Evolutionary conservation across 345 rosid species (phyloP).

Genomic region (Capsella bursapastoris): DNA sequence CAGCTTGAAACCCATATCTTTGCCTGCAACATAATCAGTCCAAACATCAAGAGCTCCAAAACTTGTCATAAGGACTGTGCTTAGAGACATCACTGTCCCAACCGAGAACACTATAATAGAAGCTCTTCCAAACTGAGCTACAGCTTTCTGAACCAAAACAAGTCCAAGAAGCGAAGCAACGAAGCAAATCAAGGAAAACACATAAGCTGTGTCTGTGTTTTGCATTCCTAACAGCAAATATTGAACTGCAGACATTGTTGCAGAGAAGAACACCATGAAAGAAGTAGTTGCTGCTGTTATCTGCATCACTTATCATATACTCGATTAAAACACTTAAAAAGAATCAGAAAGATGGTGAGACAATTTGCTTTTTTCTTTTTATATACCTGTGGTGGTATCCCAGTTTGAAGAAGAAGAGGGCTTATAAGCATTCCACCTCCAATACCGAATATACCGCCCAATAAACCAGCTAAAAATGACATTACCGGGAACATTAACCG

Average conservation of each 20-base stretch:
- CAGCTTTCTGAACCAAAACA: constrained; percentile 64
- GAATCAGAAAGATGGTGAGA: not conserved
- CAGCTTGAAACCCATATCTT: constrained; percentile 71
- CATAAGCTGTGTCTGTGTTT: constrained; percentile 54
- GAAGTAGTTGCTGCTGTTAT: constrained; percentile 69
- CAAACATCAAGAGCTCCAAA: constrained; percentile 71
- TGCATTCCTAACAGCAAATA: constrained; percentile 77
- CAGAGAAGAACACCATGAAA: constrained; percentile 50
- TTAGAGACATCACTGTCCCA: constrained; percentile 69
- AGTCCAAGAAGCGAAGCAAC: constrained; percentile 72
- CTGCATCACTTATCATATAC: constrained; percentile 43
- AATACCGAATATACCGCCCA: constrained; percentile 87
- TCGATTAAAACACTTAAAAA: not conserved
- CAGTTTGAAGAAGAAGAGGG: constrained; percentile 88
- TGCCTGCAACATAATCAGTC: constrained; percentile 69
- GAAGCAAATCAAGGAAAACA: constrained; percentile 66
- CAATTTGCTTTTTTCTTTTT: not conserved
- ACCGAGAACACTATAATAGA: constrained; percentile 90
- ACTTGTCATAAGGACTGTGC: constrained; percentile 71
- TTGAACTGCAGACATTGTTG: constrained; percentile 52
- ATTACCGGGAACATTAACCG: constrained; percentile 59
- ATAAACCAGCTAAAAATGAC: constrained; percentile 75
- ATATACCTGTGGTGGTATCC: constrained; percentile 71
- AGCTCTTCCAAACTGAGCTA: constrained; percentile 70
- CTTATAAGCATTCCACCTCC: constrained; percentile 96